Base-by-base conservation (phyloP, 1,284 basidiomycete species). In the Pseudozyma tsukubaensis region DNA sequence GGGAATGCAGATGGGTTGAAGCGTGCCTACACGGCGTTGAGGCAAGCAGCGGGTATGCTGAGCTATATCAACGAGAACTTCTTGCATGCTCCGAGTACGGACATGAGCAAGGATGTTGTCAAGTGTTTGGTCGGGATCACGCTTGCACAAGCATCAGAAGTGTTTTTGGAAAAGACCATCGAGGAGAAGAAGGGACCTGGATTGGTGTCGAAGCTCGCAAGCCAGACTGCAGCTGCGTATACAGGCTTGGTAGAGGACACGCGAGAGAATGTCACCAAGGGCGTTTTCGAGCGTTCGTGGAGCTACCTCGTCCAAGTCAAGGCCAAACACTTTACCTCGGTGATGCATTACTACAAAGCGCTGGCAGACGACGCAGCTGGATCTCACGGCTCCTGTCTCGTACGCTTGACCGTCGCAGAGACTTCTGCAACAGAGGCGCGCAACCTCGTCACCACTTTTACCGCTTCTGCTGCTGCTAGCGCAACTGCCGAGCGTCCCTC, bases 41-140 rank as follows among this genome's bases (percentile, higher is more conserved):
- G 92, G 18, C 91, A 93, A n/a, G 91, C 93, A 37, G 94, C 96
- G 0, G 97, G 97, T 21, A 97, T 99, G 94, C 89, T 98, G 80
- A 94, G 91, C 11, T 99, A 99, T 84, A 96, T 99, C 88, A 98
- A 98, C 86, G 96, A 99, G 85, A 99, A 99, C 88, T 99, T 99
- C 85, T 87, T 99, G 0, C 97, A 99, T 82, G 97, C 97, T 0
- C 97, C 97, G 0, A 95, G 93, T n/a, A 97, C 94, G 1, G 97
- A 99, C 86, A 89, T 99, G 58, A 92, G 92, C 83, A 89, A 94
- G 32, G 95, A 98, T 62, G 93, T 99, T 52, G 89, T 99, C 87
- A 95, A 96, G 85, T 92, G 96, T 72, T 87, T 98, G 35, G 91
- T 94, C 14, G 90, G 90, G 21, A 79, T 97, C 72, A 92, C 94